These are phyloP conservation scores for Suillus plorans DNA, from an alignment of 768 basidiomycete genomes.

Conservation along the genomic window DNA sequence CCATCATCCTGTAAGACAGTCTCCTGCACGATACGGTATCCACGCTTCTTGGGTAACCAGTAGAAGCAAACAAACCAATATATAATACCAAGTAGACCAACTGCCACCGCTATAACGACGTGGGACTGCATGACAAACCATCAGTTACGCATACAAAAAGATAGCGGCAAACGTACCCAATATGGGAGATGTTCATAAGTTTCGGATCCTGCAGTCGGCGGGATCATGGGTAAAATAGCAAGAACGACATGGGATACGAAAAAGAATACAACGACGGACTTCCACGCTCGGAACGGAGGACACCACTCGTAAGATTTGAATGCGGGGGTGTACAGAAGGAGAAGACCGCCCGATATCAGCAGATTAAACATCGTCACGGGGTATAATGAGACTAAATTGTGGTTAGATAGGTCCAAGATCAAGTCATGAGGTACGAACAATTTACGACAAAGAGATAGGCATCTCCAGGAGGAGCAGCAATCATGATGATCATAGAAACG, in stretches of 20 bases:
- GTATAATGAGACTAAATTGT: conserved; percentile 52
- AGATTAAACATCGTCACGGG: conserved; percentile 57
- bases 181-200: conserved; percentile 65
- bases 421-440: conserved; percentile 37
- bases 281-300: conserved; percentile 64
- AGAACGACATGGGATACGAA: conserved; percentile 67
- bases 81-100: conserved; percentile 47
- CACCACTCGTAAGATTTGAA: conserved; percentile 52
- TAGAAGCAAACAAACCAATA: conserved; percentile 59
- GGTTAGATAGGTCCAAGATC: not conserved
- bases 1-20: conserved; percentile 56
- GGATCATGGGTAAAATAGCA: conserved; percentile 59
- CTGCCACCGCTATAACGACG: conserved; percentile 42
- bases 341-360: conserved; percentile 57
- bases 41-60: conserved; percentile 47
- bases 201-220: conserved; percentile 50
- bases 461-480: conserved; percentile 66
- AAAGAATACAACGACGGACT: conserved; percentile 49
- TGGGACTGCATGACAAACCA: conserved; percentile 41
- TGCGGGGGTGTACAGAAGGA: conserved; percentile 54
- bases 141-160: not conserved
- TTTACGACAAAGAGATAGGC: conserved; percentile 72
- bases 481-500: conserved; percentile 53
- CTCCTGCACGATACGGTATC: conserved; percentile 50
- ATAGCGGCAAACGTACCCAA: conserved; percentile 47